Conservation (phyloP, 1,284 basidiomycete genomes). For the Apiotrichum domesticum region DNA sequence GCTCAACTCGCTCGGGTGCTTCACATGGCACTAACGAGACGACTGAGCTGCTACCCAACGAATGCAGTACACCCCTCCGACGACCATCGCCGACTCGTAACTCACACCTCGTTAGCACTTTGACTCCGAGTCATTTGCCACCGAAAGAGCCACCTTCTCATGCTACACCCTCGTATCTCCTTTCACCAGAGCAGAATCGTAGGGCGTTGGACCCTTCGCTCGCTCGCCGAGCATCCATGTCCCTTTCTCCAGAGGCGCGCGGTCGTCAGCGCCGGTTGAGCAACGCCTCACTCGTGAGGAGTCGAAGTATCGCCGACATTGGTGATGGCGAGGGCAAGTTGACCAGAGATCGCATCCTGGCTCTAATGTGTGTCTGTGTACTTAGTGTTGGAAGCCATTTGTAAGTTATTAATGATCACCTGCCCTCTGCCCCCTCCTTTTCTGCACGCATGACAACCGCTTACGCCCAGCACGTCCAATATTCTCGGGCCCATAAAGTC, state of each 20-base stretch:
- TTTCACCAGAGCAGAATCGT: background rate
- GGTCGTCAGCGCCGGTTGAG: conserved; percentile 5
- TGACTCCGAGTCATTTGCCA: no score
- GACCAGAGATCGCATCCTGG: conserved; percentile 30
- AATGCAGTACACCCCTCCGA: conserved; percentile 7
- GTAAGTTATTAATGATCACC: conserved; percentile 46
- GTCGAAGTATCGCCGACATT: conserved; percentile 3
- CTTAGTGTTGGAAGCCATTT: conserved; percentile 70
- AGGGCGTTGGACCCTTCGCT: background rate
- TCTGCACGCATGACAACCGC: no score
- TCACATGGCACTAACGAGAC: conserved; percentile 1
- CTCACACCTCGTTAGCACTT: no score
- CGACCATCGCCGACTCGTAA: background rate
- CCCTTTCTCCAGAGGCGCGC: conserved; percentile 2
- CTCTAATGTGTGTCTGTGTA: conserved; percentile 65
- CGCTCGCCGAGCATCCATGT: conserved; percentile 1
- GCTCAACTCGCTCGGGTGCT: background rate
- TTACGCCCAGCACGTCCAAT: background rate
- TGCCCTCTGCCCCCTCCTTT: no score
- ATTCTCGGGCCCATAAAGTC: conserved; percentile 58
- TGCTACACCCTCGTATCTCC: background rate
- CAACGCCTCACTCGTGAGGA: conserved; percentile 12
- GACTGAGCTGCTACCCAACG: conserved; percentile 10
- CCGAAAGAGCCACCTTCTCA: no score
- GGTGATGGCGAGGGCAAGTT: background rate